Conservation (phyloP, 371 early-diverging fungal genomes). For the Capillidium rhysosporum region DNA sequence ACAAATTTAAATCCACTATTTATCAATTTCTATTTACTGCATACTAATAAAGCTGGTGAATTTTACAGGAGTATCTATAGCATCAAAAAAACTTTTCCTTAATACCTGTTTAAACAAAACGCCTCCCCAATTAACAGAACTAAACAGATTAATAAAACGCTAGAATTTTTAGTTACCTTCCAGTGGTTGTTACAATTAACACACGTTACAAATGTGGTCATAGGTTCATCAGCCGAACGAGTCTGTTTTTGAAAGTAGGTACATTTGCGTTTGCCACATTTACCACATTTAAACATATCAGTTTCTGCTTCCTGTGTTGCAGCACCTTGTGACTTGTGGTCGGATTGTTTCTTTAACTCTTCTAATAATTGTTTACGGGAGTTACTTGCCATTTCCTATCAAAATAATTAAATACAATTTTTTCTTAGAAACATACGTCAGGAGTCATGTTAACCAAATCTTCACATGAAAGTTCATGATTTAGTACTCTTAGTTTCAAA, state of each 20-base stretch:
- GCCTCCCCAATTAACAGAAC: no score
- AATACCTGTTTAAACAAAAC: no score
- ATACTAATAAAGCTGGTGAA: no score
- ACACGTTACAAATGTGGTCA: constrained; percentile 91
- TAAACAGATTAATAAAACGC: no score
- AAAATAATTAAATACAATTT: no score
- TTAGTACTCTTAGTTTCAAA: constrained; percentile 47
- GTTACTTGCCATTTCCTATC: constrained; percentile 68
- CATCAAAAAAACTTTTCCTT: no score
- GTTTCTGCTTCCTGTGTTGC: constrained; percentile 65
- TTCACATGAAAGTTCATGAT: constrained; percentile 35
- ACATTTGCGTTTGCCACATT: constrained; percentile 74
- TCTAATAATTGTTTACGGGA: constrained; percentile 50
- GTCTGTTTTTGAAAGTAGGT: constrained; percentile 97
- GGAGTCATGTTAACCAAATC: constrained; percentile 60
- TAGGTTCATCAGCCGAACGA: constrained; percentile 97
- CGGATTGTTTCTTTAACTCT: constrained; percentile 42
- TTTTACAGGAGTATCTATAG: no score
- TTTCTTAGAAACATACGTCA: constrained; percentile 17
- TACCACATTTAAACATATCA: constrained; percentile 86
- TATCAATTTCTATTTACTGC: no score
- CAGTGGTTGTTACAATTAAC: constrained; percentile 62
- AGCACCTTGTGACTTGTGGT: constrained; percentile 67
- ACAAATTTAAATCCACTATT: no score
- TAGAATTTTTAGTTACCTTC: constrained; percentile 52